phyloP scores from a whole-genome alignment of 345 rosid species.

The Cardamine occulta region DNA sequence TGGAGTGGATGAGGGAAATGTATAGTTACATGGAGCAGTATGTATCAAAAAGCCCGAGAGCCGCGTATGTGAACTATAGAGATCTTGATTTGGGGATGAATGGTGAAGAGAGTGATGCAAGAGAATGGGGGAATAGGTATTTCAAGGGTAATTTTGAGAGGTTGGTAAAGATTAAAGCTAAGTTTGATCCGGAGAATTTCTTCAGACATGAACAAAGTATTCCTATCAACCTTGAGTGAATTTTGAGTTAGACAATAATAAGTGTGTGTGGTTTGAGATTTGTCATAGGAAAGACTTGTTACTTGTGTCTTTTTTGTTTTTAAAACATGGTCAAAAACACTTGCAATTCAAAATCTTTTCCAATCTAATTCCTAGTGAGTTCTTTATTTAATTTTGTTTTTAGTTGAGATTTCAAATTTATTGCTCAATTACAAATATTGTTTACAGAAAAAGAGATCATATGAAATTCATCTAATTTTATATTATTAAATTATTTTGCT shows the following conservation, averaged over 20 bases:
- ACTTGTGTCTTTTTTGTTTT: slow-evolving; percentile 20
- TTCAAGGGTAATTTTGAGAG: slow-evolving; percentile 59
- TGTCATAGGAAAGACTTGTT: slow-evolving; percentile 28
- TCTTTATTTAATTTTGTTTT: not conserved
- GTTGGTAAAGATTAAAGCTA: slow-evolving; percentile 52
- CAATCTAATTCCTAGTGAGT: slow-evolving; percentile 8
- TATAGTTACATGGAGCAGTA: slow-evolving; percentile 47
- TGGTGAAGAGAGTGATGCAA: slow-evolving; percentile 44
- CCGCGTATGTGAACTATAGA: slow-evolving; percentile 46
- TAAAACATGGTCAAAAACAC: slow-evolving; percentile 17
- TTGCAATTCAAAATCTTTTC: slow-evolving; percentile 15
- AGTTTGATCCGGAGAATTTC: slow-evolving; percentile 63
- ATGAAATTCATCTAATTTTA: too few species aligned
- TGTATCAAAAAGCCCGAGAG: slow-evolving; percentile 41
- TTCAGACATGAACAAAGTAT: slow-evolving; percentile 67
- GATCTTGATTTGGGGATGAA: slow-evolving; percentile 50
- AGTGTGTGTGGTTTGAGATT: slow-evolving; percentile 36
- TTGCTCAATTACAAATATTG: too few species aligned
- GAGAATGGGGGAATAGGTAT: slow-evolving; percentile 61
- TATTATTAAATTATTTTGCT: too few species aligned
- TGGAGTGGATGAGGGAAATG: slow-evolving; percentile 45
- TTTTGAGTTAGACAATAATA: slow-evolving; percentile 27
- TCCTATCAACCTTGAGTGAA: slow-evolving; percentile 45
- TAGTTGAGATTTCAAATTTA: not conserved
- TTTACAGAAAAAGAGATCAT: too few species aligned